These are phyloP conservation scores for Metschnikowia shivogae DNA, from an alignment of 805 yeast species.

Conservation along the genomic window DNA sequence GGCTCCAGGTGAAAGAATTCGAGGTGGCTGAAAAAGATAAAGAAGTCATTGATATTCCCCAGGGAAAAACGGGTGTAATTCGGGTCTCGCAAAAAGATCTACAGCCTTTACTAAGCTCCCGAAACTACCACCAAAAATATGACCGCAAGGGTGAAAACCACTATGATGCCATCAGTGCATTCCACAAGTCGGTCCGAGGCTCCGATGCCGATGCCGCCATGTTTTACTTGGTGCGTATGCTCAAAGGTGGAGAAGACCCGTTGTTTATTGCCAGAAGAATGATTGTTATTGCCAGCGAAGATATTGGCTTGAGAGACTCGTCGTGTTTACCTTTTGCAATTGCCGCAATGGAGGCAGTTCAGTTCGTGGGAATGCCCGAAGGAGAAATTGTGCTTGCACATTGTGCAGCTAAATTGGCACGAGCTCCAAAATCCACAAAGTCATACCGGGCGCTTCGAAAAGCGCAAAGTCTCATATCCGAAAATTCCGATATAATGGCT, in stretches of 20 bases:
- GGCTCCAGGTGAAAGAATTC: slow-evolving; percentile 21
- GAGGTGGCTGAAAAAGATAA: slow-evolving; percentile 11
- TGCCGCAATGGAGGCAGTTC: slow-evolving; percentile 80
- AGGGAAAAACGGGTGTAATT: slow-evolving; percentile 26
- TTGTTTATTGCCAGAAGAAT: slow-evolving; percentile 82
- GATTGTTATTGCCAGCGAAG: slow-evolving; percentile 95
- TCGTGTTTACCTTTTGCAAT: slow-evolving; percentile 81
- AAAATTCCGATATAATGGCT: slow-evolving; percentile 54
- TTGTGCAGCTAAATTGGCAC: slow-evolving; percentile 85
- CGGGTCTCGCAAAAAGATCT: slow-evolving; percentile 38
- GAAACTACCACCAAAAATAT: slow-evolving; percentile 53
- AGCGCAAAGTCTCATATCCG: slow-evolving; percentile 55
- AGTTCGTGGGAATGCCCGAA: slow-evolving; percentile 92
- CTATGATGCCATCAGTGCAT: slow-evolving; percentile 92
- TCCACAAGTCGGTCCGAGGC: slow-evolving; percentile 91
- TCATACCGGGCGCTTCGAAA: slow-evolving; percentile 76
- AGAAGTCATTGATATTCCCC: slow-evolving; percentile 9
- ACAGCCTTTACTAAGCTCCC: slow-evolving; percentile 40
- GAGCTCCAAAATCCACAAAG: slow-evolving; percentile 81
- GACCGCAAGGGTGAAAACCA: slow-evolving; percentile 90
- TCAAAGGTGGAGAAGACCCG: slow-evolving; percentile 92
- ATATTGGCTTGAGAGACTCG: slow-evolving; percentile 82
- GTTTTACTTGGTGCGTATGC: slow-evolving; percentile 83
- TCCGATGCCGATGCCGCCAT: slow-evolving; percentile 85
- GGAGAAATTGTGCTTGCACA: slow-evolving; percentile 87